Evolutionary conservation across 768 basidiomycete species (phyloP).

Genomic region (Phaffia tasmanica): DNA sequence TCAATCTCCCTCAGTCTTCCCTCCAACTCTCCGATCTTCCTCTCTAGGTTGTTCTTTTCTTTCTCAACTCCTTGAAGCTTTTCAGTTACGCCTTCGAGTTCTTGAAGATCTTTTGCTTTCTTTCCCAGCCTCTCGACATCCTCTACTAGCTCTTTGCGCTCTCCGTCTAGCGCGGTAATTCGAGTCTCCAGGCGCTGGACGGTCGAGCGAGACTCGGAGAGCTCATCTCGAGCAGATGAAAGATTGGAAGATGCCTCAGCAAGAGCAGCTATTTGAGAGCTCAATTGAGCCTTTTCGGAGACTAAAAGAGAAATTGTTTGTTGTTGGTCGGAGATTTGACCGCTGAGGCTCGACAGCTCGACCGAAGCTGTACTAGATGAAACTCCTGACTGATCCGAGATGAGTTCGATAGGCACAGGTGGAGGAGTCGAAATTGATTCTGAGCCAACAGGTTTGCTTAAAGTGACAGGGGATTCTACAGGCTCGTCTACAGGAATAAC

Average conservation of each 20-base stretch:
- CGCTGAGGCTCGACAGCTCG: neutral
- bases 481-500: neutral
- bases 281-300: constrained; percentile 55
- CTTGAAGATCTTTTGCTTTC: constrained; percentile 16
- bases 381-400: neutral
- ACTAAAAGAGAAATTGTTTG: constrained; percentile 69
- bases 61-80: constrained; percentile 6
- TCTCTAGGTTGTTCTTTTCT: neutral
- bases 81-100: constrained; percentile 8
- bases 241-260: constrained; percentile 1
- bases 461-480: neutral
- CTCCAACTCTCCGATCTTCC: constrained; percentile 6
- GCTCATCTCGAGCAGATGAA: neutral
- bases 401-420: neutral
- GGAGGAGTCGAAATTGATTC: neutral
- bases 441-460: neutral
- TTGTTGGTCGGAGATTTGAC: constrained; percentile 40
- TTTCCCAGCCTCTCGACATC: constrained; percentile 10
- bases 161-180: constrained; percentile 14
- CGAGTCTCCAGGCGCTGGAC: constrained; percentile 13
- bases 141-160: constrained; percentile 16
- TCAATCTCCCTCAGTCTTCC: constrained; percentile 4
- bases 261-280: constrained; percentile 46
- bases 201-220: constrained; percentile 14
- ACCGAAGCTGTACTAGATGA: neutral